Evolutionary conservation across 2,329 filamentous ascomycete genomes (phyloP).

Genomic region (Colletotrichum lupini): DNA sequence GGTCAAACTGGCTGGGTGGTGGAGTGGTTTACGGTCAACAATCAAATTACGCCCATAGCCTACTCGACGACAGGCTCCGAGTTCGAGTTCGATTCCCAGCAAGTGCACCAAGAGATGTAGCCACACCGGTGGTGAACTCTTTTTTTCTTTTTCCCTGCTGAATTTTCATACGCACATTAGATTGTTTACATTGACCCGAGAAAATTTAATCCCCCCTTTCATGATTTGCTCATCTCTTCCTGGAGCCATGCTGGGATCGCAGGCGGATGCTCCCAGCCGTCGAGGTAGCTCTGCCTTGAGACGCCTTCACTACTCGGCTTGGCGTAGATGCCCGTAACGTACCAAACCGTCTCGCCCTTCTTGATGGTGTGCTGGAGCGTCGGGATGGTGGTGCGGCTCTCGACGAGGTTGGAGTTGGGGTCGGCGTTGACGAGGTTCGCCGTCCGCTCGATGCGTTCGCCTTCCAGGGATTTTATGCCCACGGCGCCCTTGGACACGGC

Average conservation of each 20-base stretch:
- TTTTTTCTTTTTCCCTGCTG: no score
- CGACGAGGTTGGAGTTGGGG: constrained; percentile 81
- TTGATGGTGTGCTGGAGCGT: constrained; percentile 72
- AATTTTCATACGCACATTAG: no score
- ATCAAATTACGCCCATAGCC: no score
- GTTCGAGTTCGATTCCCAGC: no score
- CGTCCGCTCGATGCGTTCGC: constrained; percentile 54
- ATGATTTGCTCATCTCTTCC: constrained; percentile 55
- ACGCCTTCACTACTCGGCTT: constrained; percentile 68
- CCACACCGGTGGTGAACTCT: no score
- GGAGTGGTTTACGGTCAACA: no score
- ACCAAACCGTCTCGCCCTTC: constrained; percentile 70
- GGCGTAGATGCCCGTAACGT: constrained; percentile 78
- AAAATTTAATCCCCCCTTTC: not conserved
- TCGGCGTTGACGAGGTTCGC: constrained; percentile 80
- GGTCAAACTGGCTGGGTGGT: no score
- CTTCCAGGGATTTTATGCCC: constrained; percentile 67
- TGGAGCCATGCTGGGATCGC: constrained; percentile 69
- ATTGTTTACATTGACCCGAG: no score
- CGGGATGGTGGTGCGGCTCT: constrained; percentile 78
- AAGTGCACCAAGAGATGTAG: no score
- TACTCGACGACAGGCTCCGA: no score
- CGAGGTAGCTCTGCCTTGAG: constrained; percentile 63
- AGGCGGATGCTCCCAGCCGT: constrained; percentile 71
- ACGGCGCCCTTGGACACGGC: constrained; percentile 67